Conservation (phyloP, 1,139 yeast genomes). For the Diutina neorugosa region DNA sequence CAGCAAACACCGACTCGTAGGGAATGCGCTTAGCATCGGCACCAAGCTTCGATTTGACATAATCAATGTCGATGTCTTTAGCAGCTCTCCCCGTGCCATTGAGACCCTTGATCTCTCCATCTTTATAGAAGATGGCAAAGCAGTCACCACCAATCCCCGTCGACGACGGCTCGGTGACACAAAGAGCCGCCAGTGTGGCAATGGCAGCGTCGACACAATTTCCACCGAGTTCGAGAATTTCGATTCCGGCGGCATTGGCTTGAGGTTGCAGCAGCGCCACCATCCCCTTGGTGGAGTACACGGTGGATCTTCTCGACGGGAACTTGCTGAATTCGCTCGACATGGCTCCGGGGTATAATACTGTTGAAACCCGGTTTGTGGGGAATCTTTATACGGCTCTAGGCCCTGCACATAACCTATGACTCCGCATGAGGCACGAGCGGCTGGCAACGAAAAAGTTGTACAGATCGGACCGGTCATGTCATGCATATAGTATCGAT, state of each 20-base stretch:
- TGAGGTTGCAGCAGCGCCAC: slow-evolving; percentile 69
- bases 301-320: slow-evolving; percentile 62
- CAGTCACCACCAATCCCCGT: slow-evolving; percentile 84
- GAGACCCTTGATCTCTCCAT: slow-evolving; percentile 36
- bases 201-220: slow-evolving; percentile 76
- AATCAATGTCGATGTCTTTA: slow-evolving; percentile 33
- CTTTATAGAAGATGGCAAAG: slow-evolving; percentile 51
- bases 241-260: slow-evolving; percentile 66
- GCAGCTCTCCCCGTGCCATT: slow-evolving; percentile 77
- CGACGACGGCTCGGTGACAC: slow-evolving; percentile 63
- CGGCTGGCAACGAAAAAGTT: background rate
- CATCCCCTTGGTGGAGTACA: slow-evolving; percentile 63
- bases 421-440: background rate
- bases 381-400: background rate
- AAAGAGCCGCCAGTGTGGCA: slow-evolving; percentile 65
- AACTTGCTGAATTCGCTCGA: slow-evolving; percentile 12
- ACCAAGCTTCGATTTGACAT: slow-evolving; percentile 31
- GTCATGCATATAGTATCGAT: background rate
- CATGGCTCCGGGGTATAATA: background rate
- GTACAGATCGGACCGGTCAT: background rate
- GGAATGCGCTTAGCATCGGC: slow-evolving; percentile 17
- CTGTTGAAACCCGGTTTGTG: background rate
- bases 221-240: slow-evolving; percentile 58
- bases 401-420: background rate
- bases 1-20: slow-evolving; percentile 40